Evolutionary conservation across 208 protist genomes (phyloP).

Genomic region (Novymonas esmeraldas): DNA sequence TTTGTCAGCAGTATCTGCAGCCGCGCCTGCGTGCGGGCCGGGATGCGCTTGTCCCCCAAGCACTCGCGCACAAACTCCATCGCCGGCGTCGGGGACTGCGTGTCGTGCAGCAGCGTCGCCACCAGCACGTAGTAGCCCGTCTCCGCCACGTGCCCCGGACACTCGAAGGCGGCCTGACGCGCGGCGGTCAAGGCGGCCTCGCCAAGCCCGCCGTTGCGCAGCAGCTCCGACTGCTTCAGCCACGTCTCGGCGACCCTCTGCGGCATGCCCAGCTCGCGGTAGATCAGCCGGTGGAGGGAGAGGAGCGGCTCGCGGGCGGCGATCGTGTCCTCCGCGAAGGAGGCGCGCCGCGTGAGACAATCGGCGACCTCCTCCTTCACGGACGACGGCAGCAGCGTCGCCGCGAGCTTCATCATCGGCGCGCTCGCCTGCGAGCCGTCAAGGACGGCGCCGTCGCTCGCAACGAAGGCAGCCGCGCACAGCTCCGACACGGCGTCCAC

Average conservation of each 20-base stretch:
- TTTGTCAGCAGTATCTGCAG: conserved; percentile 76
- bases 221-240: conserved; percentile 81
- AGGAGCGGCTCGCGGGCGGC: conserved; percentile 82
- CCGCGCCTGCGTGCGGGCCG: conserved; percentile 49
- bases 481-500: conserved; percentile 68
- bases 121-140: conserved; percentile 75
- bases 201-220: conserved; percentile 73
- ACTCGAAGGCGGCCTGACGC: conserved; percentile 52
- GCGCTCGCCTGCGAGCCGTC: not conserved
- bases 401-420: conserved; percentile 19
- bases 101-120: conserved; percentile 88
- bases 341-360: conserved; percentile 39
- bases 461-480: conserved; percentile 15
- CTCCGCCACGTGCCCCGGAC: conserved; percentile 23
- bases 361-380: conserved; percentile 29
- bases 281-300: conserved; percentile 81
- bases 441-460: not conserved
- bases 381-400: conserved; percentile 14
- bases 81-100: conserved; percentile 73
- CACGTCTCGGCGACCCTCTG: conserved; percentile 74
- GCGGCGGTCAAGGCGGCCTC: conserved; percentile 80
- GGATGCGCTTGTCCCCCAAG: conserved; percentile 32
- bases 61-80: conserved; percentile 78
- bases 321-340: conserved; percentile 62
- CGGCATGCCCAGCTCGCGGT: conserved; percentile 54